Conservation (phyloP, 306 rosid species). For the Casuarina cunninghamiana region DNA sequence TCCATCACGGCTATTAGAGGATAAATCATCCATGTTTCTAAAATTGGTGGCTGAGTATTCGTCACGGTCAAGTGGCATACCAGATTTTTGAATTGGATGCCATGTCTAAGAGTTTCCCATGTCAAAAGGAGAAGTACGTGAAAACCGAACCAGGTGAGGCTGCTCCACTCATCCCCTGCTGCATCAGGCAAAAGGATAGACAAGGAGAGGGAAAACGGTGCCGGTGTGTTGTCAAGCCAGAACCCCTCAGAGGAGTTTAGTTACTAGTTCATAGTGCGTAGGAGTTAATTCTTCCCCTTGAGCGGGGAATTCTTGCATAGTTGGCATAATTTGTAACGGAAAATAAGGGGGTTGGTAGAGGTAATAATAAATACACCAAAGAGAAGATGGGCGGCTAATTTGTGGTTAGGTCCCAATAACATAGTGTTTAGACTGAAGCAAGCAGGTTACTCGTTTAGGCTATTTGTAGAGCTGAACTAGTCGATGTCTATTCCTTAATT, state of each 20-base stretch:
- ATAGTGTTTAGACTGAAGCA: slow-evolving; percentile 40
- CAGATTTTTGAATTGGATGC: slow-evolving; percentile 49
- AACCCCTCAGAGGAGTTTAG: slow-evolving; percentile 27
- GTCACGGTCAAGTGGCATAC: slow-evolving; percentile 66
- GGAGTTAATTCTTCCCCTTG: slow-evolving; percentile 39
- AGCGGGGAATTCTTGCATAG: slow-evolving; percentile 39
- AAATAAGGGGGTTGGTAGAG: slow-evolving; percentile 40
- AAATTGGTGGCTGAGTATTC: slow-evolving; percentile 87
- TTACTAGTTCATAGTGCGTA: slow-evolving; percentile 27
- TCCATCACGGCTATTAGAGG: slow-evolving; percentile 73
- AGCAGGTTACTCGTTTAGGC: slow-evolving; percentile 31
- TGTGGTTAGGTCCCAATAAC: slow-evolving; percentile 35
- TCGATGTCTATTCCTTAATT: slow-evolving; percentile 39
- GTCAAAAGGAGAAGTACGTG: slow-evolving; percentile 27
- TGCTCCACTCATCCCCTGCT: slow-evolving; percentile 31
- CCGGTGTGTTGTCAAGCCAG: neutral
- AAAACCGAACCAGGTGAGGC: slow-evolving; percentile 14
- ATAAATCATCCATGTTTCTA: slow-evolving; percentile 86
- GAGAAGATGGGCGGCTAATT: slow-evolving; percentile 35
- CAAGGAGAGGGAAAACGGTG: slow-evolving; percentile 14
- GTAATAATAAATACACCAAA: slow-evolving; percentile 34
- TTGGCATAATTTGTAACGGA: slow-evolving; percentile 28
- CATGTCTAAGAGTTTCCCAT: slow-evolving; percentile 29
- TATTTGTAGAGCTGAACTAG: slow-evolving; percentile 45
- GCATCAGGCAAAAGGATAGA: slow-evolving; percentile 31